Evolutionary conservation across 169 alveolate genomes (phyloP), one percentile per base, ranked within the genome.

Genomic region (Plasmodium vivax): DNA sequence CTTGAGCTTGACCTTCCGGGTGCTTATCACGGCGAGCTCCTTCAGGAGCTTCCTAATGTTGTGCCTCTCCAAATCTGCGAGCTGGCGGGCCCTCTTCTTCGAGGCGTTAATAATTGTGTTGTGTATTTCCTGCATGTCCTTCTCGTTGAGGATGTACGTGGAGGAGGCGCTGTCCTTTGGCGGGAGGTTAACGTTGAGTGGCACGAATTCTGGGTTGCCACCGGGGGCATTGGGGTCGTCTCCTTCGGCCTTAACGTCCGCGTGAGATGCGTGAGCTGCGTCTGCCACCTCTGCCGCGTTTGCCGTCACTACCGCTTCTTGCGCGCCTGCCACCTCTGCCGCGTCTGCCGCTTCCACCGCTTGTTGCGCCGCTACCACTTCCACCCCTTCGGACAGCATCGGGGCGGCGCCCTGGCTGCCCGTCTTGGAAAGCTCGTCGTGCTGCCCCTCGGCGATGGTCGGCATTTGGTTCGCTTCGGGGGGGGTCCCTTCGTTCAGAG

Each of bases 41-140:
- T 45, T 79, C 36, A 90, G 38, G 19, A 90, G 54, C 36, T 90
- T 90, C 83, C 83, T 90, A 23, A 90, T 34, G 74, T 90, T 90
- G 73, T 90, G 92, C 62, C 47, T 81, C 83, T 90, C 94, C 16
- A 90, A 34, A 7, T 90, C 92, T 12, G 94, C 94, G 72, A 90
- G 54, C 41, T 90, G 54, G 23, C 36, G 82, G 27, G 94, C 90
- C 56, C 94, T 90, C 62, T 90, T 90, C 83, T 90, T 90, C 9
- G 94, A 90, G 7, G 94, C 85, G 12, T 80, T 71, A 68, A 90
- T 90, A 62, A 90, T 51, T 30, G 91, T 90, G 51, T 90, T 68
- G 54, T 90, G 94, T 62, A 90, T 90, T 58, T 80, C 91, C 74
- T 90, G 82, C 94, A 90, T 90, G 19, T 90, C 94, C 27, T 80